These are phyloP conservation scores for Amanita polypyramis DNA, from an alignment of 768 basidiomycete species.

Conservation along the genomic window DNA sequence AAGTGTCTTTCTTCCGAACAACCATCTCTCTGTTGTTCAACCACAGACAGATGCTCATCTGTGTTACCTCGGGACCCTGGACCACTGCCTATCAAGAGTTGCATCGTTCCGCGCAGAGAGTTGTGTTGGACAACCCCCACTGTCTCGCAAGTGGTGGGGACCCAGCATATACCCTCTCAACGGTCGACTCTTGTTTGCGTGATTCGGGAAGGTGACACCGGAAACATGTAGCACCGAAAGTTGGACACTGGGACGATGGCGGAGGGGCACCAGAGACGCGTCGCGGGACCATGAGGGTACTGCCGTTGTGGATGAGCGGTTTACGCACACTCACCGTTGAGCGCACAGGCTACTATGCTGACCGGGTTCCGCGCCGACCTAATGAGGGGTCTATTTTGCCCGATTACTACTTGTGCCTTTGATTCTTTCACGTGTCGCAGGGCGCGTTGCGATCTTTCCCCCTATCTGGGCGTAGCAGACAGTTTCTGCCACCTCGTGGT, in stretches of 20 bases:
- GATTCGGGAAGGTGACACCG: constrained; percentile 36
- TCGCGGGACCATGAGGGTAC: constrained; percentile 27
- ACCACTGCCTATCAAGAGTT: constrained; percentile 11
- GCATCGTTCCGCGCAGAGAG: constrained; percentile 20
- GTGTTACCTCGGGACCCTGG: constrained; percentile 44
- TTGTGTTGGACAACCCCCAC: constrained; percentile 10
- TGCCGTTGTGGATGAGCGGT: constrained; percentile 26
- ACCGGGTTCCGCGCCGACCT: constrained; percentile 17
- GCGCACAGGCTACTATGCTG: constrained; percentile 7
- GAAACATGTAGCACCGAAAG: constrained; percentile 32
- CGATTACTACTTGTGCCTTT: constrained; percentile 2
- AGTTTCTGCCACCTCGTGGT: constrained; percentile 7
- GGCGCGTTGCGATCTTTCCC: constrained; percentile 9
- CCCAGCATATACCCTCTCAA: constrained; percentile 1
- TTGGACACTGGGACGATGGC: constrained; percentile 11
- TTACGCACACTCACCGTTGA: constrained; percentile 21
- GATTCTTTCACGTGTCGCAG: constrained; percentile 10
- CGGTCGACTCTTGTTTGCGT: background rate
- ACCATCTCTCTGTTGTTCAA: constrained; percentile 14
- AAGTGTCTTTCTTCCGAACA: constrained; percentile 23
- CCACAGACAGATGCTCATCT: constrained; percentile 36
- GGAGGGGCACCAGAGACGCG: constrained; percentile 36
- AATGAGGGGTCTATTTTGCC: constrained; percentile 1
- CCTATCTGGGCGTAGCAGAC: background rate
- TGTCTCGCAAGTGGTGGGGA: constrained; percentile 12